Conservation (phyloP, 352 stramenopile genomes). For the Phytophthora uliginosa region DNA sequence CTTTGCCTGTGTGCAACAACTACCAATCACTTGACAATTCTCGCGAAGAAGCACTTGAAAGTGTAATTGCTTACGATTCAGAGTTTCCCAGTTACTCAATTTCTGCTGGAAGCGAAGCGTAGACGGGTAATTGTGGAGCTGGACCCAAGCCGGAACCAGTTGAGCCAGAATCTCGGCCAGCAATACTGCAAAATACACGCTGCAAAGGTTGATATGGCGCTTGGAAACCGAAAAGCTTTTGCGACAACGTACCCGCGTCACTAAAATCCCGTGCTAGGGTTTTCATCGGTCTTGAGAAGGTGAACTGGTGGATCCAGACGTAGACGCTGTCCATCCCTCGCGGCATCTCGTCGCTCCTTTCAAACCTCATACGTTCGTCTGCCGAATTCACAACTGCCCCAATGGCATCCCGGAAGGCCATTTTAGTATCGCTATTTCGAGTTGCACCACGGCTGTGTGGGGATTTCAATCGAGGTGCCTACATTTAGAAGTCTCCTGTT, state of each 20-base stretch:
- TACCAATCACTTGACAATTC: background rate
- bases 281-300: slow-evolving; percentile 51
- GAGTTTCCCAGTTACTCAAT: slow-evolving; percentile 62
- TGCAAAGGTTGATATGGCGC: background rate
- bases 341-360: slow-evolving; percentile 25
- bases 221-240: background rate
- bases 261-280: slow-evolving; percentile 60
- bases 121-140: slow-evolving; percentile 60
- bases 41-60: background rate
- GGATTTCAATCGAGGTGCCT: no score
- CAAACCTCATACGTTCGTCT: slow-evolving; percentile 16
- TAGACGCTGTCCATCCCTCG: slow-evolving; percentile 42
- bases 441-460: background rate
- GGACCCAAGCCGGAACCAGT: slow-evolving; percentile 53
- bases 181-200: slow-evolving; percentile 31
- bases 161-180: slow-evolving; percentile 63
- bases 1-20: slow-evolving; percentile 41
- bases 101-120: slow-evolving; percentile 60
- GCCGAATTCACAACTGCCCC: slow-evolving; percentile 8
- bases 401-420: slow-evolving; percentile 2
- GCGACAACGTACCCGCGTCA: slow-evolving; percentile 40
- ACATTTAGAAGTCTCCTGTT: no score
- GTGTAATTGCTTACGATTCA: slow-evolving; percentile 48
- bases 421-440: slow-evolving; percentile 19
- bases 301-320: slow-evolving; percentile 55